Evolutionary conservation across 495 filamentous ascomycete species (phyloP), one percentile per base, ranked within the genome.

Genomic region (Penicillium canescens): DNA sequence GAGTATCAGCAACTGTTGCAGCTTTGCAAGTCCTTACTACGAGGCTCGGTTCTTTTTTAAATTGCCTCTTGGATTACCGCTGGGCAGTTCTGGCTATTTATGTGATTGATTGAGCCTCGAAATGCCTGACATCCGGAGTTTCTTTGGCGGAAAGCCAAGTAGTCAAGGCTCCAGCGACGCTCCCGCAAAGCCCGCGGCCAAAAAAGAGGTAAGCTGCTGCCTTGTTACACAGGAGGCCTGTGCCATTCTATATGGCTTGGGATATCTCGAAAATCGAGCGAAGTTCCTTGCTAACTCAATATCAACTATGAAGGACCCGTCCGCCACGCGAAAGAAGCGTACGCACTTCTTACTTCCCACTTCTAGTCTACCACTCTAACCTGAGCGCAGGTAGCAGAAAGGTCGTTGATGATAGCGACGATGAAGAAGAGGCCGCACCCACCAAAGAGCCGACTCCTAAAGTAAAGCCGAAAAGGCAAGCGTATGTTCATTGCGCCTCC

Each of bases 111-210:
- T 10, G 34, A 26, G 18, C 6, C 8, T 21, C 52, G 67, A 46
- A 21, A 92, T 91, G 88, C 82, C 89, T 33, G 90, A 95, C 76
- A 95, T 95, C 54, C 77, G 91, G 46, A 86, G 72, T 58, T 96
- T 93, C 62, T 94, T 96, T 69, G 82, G 82, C 13, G 79, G 83
- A 51, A 78, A 78, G 66, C 57, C 69, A 14, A 64, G 64, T 42
- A 64, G 64, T 44, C 66, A 71, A 56, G 62, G 64, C 57, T 64
- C 67, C 20, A 57, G 36, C 45, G 42, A 63, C 12, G 61, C 69
- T 5, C 6, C 40, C 31, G 54, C 66, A 26, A 75, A 75, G 45
- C 61, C 70, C 20, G 60, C 67, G 18, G 31, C 49, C 31, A 72
- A 73, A 59, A 70, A 71, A 64, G 73, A 76, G 67, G 75, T 78